phyloP scores from a whole-genome alignment of 331 rosid species.

The Quercus tomentella region DNA sequence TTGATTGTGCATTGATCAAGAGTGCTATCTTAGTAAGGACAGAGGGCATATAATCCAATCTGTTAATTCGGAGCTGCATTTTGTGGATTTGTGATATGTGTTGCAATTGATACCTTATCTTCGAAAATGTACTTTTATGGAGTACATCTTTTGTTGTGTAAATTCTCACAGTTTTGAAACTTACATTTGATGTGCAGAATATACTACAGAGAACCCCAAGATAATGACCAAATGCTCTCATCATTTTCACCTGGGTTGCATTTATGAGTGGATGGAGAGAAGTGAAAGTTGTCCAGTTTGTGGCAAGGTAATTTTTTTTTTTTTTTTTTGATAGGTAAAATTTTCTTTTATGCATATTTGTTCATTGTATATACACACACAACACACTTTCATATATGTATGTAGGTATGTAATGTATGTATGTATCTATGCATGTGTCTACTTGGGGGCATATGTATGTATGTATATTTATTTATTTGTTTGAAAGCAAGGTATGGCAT shows the following conservation, averaged over 20 bases:
- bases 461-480: not conserved
- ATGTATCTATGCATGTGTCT: not conserved
- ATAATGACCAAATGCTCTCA: constrained; percentile 89
- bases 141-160: not conserved
- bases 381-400: not conserved
- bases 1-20: not conserved
- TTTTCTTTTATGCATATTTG: constrained; percentile 6
- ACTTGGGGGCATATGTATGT: not conserved
- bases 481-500: not conserved
- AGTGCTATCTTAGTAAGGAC: not conserved
- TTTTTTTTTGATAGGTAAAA: constrained; percentile 10
- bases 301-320: constrained; percentile 68
- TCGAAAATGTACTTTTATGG: constrained; percentile 4
- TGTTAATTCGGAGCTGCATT: not conserved
- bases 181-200: constrained; percentile 50
- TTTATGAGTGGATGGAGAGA: constrained; percentile 99
- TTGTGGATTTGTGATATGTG: constrained; percentile 7
- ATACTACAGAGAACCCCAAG: constrained; percentile 86
- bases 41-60: not conserved
- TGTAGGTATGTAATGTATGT: not conserved
- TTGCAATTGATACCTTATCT: constrained; percentile 6
- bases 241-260: constrained; percentile 99
- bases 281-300: constrained; percentile 99
- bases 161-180: constrained; percentile 19
- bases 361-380: not conserved